phyloP scores from a whole-genome alignment of 1,139 yeast genomes.

The Kurtzmaniella quercitrusa region DNA sequence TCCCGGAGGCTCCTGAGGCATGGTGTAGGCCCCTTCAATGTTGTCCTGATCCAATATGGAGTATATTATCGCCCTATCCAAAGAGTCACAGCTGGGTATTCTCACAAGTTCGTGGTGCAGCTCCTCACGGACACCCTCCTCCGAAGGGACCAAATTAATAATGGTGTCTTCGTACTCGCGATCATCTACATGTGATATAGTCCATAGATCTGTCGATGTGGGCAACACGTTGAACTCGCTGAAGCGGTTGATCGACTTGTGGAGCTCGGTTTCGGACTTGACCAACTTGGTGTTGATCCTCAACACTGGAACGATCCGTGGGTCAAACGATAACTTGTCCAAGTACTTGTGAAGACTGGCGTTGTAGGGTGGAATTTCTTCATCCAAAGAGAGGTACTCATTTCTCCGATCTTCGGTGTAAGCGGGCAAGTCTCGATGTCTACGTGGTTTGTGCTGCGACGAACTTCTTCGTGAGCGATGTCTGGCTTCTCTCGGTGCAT shows the following conservation, averaged over 20 bases:
- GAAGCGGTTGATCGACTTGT: slow-evolving; percentile 24
- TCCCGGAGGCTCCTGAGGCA: slow-evolving; percentile 5
- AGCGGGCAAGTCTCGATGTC: too few species aligned
- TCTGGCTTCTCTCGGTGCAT: too few species aligned
- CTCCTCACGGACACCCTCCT: slow-evolving; percentile 1
- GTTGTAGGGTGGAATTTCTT: slow-evolving; percentile 36
- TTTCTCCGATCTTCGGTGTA: slow-evolving; percentile 9
- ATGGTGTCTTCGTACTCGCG: slow-evolving; percentile 27
- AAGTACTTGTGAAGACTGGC: slow-evolving; percentile 31
- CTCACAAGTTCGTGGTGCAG: background rate
- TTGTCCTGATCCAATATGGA: slow-evolving; percentile 10
- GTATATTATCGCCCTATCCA: slow-evolving; percentile 9
- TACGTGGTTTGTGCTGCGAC: too few species aligned
- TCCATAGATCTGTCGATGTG: slow-evolving; percentile 29
- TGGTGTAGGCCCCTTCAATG: too few species aligned
- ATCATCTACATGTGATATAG: slow-evolving; percentile 39
- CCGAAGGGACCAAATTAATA: slow-evolving; percentile 23
- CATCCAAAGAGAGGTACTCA: slow-evolving; percentile 15
- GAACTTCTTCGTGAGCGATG: too few species aligned
- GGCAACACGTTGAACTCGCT: slow-evolving; percentile 29
- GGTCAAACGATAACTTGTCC: slow-evolving; percentile 40
- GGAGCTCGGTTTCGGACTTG: slow-evolving; percentile 22
- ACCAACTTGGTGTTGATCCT: slow-evolving; percentile 32
- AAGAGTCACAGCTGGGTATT: background rate
- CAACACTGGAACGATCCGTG: slow-evolving; percentile 35